Base-by-base conservation (phyloP, 768 basidiomycete species). In the Lentinula sp. region DNA sequence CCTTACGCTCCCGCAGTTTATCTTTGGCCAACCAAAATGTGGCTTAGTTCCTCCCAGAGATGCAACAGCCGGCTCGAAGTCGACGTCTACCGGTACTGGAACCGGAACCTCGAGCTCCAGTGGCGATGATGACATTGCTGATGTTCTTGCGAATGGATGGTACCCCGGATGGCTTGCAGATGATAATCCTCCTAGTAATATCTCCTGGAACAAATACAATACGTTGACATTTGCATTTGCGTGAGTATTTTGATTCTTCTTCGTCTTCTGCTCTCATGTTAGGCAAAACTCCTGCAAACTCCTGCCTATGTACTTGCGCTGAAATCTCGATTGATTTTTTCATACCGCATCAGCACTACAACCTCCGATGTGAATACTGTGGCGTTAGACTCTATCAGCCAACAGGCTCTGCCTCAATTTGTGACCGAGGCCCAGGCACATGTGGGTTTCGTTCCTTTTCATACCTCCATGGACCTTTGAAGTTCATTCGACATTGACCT, bases 171-270 rank as follows among this genome's bases (percentile, higher is more conserved):
- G 82, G 82, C 73, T 79, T 57, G 72, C 71, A 5, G 58, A 63
- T 28, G 64, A 74, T 53, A 73, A 78, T 63, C 69, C 82, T 11
- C 75, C 81, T 3, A 66, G 66, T 43, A 68, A 73, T 11, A 74
- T 87, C 60, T 76, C 80, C 23, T 87, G 84, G 85, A 61, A 70
- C 34, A 84, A 83, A 66, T 86, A 84, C 65, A 81, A 74, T 49
- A 70, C 73, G 28, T 53, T 80, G 69, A 79, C 77, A 3, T 80
- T 78, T 66, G 75, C 80, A 6, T 81, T 81, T 64, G 80, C 75
- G 86, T 80, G 39, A 63, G 78, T 61, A n/a, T 37, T 16, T 18
- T 35, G 55, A 15, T 10, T 56, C 15, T 31, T 48, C 28, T 28
- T 28, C 28, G 28, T 28, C 3, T 28, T 28, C 53, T 56, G 21